phyloP scores from a whole-genome alignment of 1,284 basidiomycete species.

The Ganoderma sinense region DNA sequence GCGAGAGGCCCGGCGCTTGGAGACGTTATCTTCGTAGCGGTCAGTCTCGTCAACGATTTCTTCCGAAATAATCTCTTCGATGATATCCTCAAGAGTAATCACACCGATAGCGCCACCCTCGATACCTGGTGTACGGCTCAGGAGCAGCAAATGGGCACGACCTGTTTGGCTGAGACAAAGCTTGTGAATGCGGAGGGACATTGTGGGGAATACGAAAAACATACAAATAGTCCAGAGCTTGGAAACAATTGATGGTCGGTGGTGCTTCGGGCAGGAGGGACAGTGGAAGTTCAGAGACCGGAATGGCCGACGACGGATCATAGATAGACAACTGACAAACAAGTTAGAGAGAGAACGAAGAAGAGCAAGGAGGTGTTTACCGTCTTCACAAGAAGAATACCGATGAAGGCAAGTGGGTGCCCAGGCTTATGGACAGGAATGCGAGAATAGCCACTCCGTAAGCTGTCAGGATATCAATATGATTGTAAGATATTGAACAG shows the following conservation, averaged over 20 bases:
- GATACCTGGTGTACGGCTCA: constrained; percentile 84
- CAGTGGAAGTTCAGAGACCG: constrained; percentile 78
- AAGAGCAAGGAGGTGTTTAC: constrained; percentile 44
- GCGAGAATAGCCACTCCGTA: constrained; percentile 90
- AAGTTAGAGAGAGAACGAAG: too few species aligned
- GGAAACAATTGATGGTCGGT: constrained; percentile 88
- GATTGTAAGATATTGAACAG: not conserved
- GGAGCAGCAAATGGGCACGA: constrained; percentile 89
- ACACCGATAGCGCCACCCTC: constrained; percentile 86
- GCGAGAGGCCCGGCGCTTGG: constrained; percentile 75
- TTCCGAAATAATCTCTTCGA: constrained; percentile 89
- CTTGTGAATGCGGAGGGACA: not conserved
- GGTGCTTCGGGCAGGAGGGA: constrained; percentile 92
- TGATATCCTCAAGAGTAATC: constrained; percentile 82
- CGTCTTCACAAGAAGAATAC: constrained; percentile 89
- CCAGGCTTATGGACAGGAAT: constrained; percentile 90
- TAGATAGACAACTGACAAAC: constrained; percentile 82
- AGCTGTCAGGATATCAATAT: constrained; percentile 43
- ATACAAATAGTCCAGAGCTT: constrained; percentile 87
- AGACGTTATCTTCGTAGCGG: constrained; percentile 85
- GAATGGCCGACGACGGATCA: constrained; percentile 83
- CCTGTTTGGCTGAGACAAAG: constrained; percentile 85
- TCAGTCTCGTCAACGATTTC: constrained; percentile 94
- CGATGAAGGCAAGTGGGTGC: constrained; percentile 81
- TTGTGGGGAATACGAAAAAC: constrained; percentile 29